Conservation (phyloP, 1,139 yeast genomes). For the Debaryomyces fabryi region DNA sequence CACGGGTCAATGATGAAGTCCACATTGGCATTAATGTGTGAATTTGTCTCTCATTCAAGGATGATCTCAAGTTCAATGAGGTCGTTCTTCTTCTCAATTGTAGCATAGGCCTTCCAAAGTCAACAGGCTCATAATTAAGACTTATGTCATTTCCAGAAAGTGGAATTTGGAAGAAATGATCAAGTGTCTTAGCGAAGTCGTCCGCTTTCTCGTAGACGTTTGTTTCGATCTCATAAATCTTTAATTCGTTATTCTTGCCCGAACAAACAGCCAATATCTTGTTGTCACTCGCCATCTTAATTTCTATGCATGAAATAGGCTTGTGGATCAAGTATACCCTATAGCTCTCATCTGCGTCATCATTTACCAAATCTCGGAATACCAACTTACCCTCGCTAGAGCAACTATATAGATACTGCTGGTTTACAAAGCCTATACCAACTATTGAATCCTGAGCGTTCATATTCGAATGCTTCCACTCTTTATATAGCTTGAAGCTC, state of each 20-base stretch:
- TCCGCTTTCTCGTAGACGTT: neutral
- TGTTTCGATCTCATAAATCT: conserved; percentile 26
- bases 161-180: conserved; percentile 5
- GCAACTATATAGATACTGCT: conserved; percentile 45
- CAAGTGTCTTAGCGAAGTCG: neutral
- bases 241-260: conserved; percentile 50
- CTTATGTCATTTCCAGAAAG: neutral
- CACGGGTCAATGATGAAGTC: conserved; percentile 21
- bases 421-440: conserved; percentile 29
- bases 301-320: conserved; percentile 40
- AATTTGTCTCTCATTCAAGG: conserved; percentile 22
- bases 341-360: conserved; percentile 38
- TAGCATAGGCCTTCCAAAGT: conserved; percentile 1
- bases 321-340: conserved; percentile 32
- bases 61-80: conserved; percentile 13
- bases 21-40: conserved; percentile 24
- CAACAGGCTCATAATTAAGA: conserved; percentile 2
- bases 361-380: conserved; percentile 46
- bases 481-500: conserved; percentile 33
- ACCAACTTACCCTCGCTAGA: conserved; percentile 47
- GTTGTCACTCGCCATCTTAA: conserved; percentile 18
- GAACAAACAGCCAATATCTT: conserved; percentile 36
- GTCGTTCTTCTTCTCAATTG: conserved; percentile 17
- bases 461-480: conserved; percentile 39
- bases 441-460: conserved; percentile 27